Evolutionary conservation across 208 protist species (phyloP), one percentile per base, ranked within the genome.

Genomic region (Trypanosoma brucei): DNA sequence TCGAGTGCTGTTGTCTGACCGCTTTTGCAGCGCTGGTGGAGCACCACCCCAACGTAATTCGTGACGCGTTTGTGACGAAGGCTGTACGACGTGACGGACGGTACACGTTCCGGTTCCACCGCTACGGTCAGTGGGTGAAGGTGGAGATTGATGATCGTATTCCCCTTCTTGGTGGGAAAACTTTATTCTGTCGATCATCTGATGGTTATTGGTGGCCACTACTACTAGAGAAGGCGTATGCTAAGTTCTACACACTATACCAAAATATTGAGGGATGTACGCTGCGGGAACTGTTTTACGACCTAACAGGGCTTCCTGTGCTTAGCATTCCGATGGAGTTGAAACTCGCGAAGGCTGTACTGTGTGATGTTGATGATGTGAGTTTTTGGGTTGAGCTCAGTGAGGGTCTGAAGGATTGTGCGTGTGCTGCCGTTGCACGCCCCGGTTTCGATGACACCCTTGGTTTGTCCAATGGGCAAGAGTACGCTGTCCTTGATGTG

Each of bases 201-300:
- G 84, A 75, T 30, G 65, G 66, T 35, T 75, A 86, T 70, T 84
- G 76, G 79, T 92, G 86, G 86, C 82, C 86, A 50, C 63, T 81
- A 53, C 55, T 86, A 51, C 70, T 86, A 40, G 77, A 86, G 62
- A 83, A 86, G 77, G 81, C 86, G 38, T 88, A 89, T 74, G 86
- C 86, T 40, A 92, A 92, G 78, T 86, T 89, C 68, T 89, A 92
- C 78, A 86, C 75, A 22, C 61, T 73, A n/a, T 92, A 86, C 60
- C 31, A 79, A n/a, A 84, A 85, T 58, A 14, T 93, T 36, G 78
- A 83, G 34, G 67, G 70, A 11, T 70, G 79, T 44, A 68, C 75
- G 48, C 75, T 84, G 62, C 69, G 69, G 30, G 86, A 93, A 57
- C 44, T 79, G 22, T 81, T 83, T 22, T 72, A 88, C 61, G 83